Conservation (phyloP, 1,284 basidiomycete genomes). For the Athelia sp. region DNA sequence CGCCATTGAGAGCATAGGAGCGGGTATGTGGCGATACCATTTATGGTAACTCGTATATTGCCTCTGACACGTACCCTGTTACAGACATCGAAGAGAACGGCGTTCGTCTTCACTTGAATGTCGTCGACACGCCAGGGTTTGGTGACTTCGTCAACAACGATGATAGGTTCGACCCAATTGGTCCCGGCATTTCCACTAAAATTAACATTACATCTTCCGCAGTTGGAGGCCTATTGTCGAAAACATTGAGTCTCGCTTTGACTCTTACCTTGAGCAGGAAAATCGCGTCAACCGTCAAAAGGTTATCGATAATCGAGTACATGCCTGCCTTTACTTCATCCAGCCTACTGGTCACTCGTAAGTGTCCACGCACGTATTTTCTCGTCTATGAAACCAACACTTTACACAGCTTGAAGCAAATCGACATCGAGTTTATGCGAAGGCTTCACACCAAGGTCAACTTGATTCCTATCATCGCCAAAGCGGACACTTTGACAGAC, state of each 20-base stretch:
- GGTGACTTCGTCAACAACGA: conserved; percentile 99
- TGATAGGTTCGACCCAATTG: conserved; percentile 60
- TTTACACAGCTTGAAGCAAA: conserved; percentile 76
- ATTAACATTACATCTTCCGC: conserved; percentile 3
- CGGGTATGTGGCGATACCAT: conserved; percentile 58
- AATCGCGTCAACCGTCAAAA: conserved; percentile 93
- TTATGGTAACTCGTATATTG: conserved; percentile 16
- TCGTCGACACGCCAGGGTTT: conserved; percentile 95
- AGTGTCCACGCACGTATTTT: conserved; percentile 27
- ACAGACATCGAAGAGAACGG: conserved; percentile 97
- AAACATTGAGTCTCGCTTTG: conserved; percentile 95
- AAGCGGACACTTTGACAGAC: conserved; percentile 94
- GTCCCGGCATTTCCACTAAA: conserved; percentile 11
- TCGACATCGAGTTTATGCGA: conserved; percentile 98
- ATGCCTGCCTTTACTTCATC: conserved; percentile 96
- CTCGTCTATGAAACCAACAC: conserved; percentile 8
- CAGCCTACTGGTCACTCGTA: conserved; percentile 97
- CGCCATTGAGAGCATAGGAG: conserved; percentile 93
- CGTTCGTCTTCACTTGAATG: conserved; percentile 90
- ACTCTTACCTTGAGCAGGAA: conserved; percentile 95
- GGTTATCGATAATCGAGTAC: conserved; percentile 84
- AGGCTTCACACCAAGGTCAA: conserved; percentile 95
- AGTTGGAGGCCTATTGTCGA: conserved; percentile 98
- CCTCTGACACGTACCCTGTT: conserved; percentile 20
- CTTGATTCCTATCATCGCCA: conserved; percentile 94